phyloP scores from a whole-genome alignment of 2,329 filamentous ascomycete species.

The Colletotrichum navitas region DNA sequence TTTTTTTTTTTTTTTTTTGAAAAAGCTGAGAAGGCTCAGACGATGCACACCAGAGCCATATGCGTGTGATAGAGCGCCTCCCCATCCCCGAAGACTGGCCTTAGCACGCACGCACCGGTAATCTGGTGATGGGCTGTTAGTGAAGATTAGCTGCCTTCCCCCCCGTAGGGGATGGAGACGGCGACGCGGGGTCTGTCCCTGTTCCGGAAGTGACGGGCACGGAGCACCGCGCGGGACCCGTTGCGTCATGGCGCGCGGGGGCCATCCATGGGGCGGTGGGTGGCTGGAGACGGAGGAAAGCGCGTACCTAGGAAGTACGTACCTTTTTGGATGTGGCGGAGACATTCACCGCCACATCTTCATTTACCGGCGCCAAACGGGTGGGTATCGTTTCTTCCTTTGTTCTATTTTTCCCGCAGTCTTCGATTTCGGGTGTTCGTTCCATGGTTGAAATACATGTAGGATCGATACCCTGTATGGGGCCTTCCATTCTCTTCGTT shows the following conservation, averaged over 20 bases:
- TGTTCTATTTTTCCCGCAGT: not conserved
- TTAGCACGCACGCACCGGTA: not conserved
- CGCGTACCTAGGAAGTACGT: not conserved
- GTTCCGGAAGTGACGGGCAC: constrained; percentile 26
- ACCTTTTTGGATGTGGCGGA: not conserved
- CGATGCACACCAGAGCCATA: not conserved
- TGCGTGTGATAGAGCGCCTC: not conserved
- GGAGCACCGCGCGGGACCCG: constrained; percentile 28
- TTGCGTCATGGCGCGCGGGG: constrained; percentile 40
- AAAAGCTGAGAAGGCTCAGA: not conserved
- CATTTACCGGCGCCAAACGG: not conserved
- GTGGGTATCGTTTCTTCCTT: constrained; percentile 5
- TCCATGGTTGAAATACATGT: not conserved
- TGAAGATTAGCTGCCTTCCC: not conserved
- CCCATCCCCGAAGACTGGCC: not conserved
- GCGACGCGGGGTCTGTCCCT: constrained; percentile 34
- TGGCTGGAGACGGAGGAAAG: not conserved
- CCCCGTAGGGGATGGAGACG: constrained; percentile 9
- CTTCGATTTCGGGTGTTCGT: not conserved
- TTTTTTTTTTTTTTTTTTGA: no score
- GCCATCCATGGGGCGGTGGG: constrained; percentile 9
- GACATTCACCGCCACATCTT: constrained; percentile 22
- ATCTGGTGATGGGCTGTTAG: not conserved
- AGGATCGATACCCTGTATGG: not conserved
- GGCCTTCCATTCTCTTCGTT: no score